Conservation (phyloP, 2,329 filamentous ascomycete species). For the Fusarium kyushuense region DNA sequence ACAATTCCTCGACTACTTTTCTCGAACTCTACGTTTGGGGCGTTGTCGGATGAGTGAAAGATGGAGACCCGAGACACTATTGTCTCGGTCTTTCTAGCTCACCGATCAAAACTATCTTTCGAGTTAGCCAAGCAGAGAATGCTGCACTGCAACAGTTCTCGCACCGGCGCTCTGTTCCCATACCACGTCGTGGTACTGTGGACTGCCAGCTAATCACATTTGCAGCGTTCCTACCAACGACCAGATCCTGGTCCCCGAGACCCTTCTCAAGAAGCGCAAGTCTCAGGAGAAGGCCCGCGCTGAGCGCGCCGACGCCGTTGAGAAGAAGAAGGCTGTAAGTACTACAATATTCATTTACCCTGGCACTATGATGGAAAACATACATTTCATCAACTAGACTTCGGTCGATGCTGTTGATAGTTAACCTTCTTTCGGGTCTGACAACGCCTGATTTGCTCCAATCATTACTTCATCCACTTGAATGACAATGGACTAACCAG, state of each 20-base stretch:
- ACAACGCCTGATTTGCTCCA: slow-evolving; percentile 58
- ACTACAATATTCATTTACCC: slow-evolving; percentile 50
- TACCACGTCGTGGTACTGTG: slow-evolving; percentile 67
- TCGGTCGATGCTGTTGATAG: slow-evolving; percentile 95
- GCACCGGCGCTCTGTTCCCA: slow-evolving; percentile 80
- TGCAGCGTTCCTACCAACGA: slow-evolving; percentile 87
- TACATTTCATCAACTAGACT: slow-evolving; percentile 88
- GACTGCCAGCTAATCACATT: slow-evolving; percentile 85
- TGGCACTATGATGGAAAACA: slow-evolving; percentile 86
- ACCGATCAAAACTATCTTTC: slow-evolving; percentile 83
- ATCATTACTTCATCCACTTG: slow-evolving; percentile 35
- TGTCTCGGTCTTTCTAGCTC: slow-evolving; percentile 59
- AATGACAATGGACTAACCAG: slow-evolving; percentile 54
- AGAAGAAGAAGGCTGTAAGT: slow-evolving; percentile 93
- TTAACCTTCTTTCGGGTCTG: slow-evolving; percentile 99
- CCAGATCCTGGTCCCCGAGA: slow-evolving; percentile 98
- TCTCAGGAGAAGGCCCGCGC: slow-evolving; percentile 99
- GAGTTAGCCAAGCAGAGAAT: slow-evolving; percentile 93
- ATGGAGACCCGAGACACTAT: background rate
- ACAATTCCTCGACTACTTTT: slow-evolving; percentile 53
- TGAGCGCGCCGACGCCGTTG: slow-evolving; percentile 80
- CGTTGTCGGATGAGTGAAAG: slow-evolving; percentile 79
- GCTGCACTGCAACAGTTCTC: slow-evolving; percentile 92
- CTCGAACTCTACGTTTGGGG: slow-evolving; percentile 64
- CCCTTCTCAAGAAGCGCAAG: slow-evolving; percentile 99